phyloP scores from a whole-genome alignment of 305 asterid species.

The Rubia peregrina region DNA sequence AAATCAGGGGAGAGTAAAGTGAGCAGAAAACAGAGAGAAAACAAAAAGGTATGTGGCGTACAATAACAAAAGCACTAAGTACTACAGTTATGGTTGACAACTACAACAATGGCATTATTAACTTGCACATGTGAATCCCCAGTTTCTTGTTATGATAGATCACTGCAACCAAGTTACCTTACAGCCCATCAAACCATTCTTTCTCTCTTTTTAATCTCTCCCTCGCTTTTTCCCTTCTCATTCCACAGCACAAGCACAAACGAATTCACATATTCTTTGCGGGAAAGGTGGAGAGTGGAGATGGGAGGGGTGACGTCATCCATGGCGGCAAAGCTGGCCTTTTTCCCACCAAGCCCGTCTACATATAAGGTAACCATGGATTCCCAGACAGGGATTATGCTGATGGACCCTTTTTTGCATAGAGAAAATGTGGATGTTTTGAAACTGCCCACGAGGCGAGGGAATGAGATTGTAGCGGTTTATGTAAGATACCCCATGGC shows the following conservation, averaged over 20 bases:
- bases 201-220: conserved; percentile 6
- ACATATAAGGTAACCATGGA: conserved; percentile 59
- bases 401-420: conserved; percentile 72
- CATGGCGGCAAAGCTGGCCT: conserved; percentile 96
- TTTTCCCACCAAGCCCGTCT: conserved; percentile 90
- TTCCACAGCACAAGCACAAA: not conserved
- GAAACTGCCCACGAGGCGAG: conserved; percentile 69
- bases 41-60: not conserved
- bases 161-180: conserved; percentile 4
- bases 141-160: conserved; percentile 5
- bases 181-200: conserved; percentile 3
- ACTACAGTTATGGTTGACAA: not conserved
- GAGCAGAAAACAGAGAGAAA: not conserved
- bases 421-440: conserved; percentile 87
- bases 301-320: conserved; percentile 99
- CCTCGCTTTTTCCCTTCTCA: not conserved
- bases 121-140: conserved; percentile 17
- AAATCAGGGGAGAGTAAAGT: too few relatives aligned
- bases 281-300: conserved; percentile 12
- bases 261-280: not conserved
- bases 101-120: conserved; percentile 8
- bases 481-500: conserved; percentile 92
- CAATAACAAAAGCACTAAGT: not conserved
- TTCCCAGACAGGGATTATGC: conserved; percentile 52
- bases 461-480: conserved; percentile 70